Conservation (phyloP, 495 filamentous ascomycete species). For the Daldinia decipiens region DNA sequence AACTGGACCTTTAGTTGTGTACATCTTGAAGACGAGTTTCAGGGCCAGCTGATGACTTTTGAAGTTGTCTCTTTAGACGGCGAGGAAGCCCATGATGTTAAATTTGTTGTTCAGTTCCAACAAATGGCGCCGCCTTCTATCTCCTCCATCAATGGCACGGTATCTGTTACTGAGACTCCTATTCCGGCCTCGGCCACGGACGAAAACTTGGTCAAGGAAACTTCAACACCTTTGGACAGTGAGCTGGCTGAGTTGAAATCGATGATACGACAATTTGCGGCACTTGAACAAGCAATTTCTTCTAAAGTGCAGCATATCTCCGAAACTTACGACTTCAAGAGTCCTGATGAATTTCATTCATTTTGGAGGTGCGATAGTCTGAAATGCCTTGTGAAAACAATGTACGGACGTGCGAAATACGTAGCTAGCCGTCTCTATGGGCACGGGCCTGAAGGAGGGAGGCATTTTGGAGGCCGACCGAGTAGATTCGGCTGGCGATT, state of each 20-base stretch:
- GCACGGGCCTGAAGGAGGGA: slow-evolving; percentile 19
- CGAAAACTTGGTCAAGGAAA: slow-evolving; percentile 10
- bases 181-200: slow-evolving; percentile 6
- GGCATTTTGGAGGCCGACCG: slow-evolving; percentile 25
- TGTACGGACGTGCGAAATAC: slow-evolving; percentile 41
- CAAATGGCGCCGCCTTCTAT: slow-evolving; percentile 56
- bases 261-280: slow-evolving; percentile 45
- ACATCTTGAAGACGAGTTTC: slow-evolving; percentile 52
- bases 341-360: slow-evolving; percentile 31
- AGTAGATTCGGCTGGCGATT: slow-evolving; percentile 29
- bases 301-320: slow-evolving; percentile 45
- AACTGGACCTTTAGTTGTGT: slow-evolving; percentile 60
- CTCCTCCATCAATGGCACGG: slow-evolving; percentile 50
- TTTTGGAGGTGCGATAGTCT: slow-evolving; percentile 43
- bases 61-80: slow-evolving; percentile 54
- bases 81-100: slow-evolving; percentile 47
- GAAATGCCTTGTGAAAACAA: slow-evolving; percentile 44
- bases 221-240: slow-evolving; percentile 36
- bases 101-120: slow-evolving; percentile 59
- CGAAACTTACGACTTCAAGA: slow-evolving; percentile 37
- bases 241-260: slow-evolving; percentile 51
- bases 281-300: slow-evolving; percentile 48
- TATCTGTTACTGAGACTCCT: slow-evolving; percentile 23
- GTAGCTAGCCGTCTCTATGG: slow-evolving; percentile 42
- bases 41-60: slow-evolving; percentile 60